phyloP scores from a whole-genome alignment of 2,329 filamentous ascomycete species.

The Cladophialophora immunda region DNA sequence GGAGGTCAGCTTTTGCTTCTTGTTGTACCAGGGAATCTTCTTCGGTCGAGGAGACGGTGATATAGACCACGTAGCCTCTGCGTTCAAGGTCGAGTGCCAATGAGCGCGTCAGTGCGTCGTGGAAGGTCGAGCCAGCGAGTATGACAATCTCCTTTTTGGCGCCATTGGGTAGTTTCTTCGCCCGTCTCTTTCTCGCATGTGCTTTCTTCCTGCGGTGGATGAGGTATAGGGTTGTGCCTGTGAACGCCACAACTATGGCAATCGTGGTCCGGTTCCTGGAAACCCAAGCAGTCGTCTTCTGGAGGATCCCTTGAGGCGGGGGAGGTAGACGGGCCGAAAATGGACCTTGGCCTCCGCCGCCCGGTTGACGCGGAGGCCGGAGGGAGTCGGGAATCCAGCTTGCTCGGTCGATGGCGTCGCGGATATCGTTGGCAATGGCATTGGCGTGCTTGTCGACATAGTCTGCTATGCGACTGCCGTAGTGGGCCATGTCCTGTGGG shows the following conservation, averaged over 20 bases:
- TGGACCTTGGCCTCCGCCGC: conserved; percentile 22
- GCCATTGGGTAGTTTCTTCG: conserved; percentile 80
- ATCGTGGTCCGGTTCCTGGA: conserved; percentile 75
- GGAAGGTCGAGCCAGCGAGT: conserved; percentile 80
- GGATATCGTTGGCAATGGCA: conserved; percentile 73
- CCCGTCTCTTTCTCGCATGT: conserved; percentile 72
- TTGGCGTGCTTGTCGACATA: conserved; percentile 85
- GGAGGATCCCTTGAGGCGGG: conserved; percentile 55
- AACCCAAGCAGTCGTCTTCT: conserved; percentile 75
- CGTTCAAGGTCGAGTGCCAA: conserved; percentile 87
- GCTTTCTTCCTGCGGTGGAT: conserved; percentile 69
- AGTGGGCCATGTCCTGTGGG: conserved; percentile 72
- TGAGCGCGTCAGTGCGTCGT: conserved; percentile 82
- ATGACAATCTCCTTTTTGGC: conserved; percentile 87
- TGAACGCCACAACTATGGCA: conserved; percentile 73
- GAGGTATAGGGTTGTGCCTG: conserved; percentile 69
- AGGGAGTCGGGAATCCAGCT: conserved; percentile 76
- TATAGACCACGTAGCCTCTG: conserved; percentile 90
- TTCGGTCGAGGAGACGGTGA: conserved; percentile 84
- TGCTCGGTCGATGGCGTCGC: conserved; percentile 71
- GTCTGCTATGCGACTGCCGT: conserved; percentile 77
- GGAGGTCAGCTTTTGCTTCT: conserved; percentile 81
- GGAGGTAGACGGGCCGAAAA: conserved; percentile 47
- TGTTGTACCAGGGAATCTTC: conserved; percentile 79
- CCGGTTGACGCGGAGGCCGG: conserved; percentile 58